Percentiles rank a stretch among this genome's conserved stretches.
phyloP scores from a whole-genome alignment of 176 grass and related monocot species.

The Oryza coarctata region DNA sequence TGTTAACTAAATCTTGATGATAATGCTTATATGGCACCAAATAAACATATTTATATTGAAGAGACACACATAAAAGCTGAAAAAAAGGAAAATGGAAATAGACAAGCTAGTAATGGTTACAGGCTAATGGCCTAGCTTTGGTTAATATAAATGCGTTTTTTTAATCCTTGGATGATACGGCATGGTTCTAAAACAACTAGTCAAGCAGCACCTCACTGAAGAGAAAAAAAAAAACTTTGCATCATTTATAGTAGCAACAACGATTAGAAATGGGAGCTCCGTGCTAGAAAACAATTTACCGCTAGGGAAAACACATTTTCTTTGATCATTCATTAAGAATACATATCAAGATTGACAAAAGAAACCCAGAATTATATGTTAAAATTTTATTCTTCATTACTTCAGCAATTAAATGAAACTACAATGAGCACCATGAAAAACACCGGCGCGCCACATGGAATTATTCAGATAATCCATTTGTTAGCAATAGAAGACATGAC shows the following conservation, averaged over 20 bases:
- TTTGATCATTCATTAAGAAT: not conserved
- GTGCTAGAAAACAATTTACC: not conserved
- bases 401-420: slow-evolving; percentile 25
- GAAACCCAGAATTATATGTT: not conserved
- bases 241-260: not conserved
- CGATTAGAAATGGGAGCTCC: not conserved
- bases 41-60: not conserved
- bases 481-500: not conserved
- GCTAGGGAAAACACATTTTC: not conserved
- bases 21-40: not conserved
- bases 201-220: not conserved
- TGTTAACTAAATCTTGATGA: not conserved
- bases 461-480: slow-evolving; percentile 4
- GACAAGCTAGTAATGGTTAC: not conserved
- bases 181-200: slow-evolving; percentile 9
- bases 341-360: not conserved
- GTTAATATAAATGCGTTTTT: not conserved
- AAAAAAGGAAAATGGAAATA: not conserved
- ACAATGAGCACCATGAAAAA: slow-evolving; percentile 8
- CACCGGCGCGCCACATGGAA: slow-evolving; percentile 4
- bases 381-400: not conserved
- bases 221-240: not conserved
- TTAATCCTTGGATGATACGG: not conserved
- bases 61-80: not conserved
- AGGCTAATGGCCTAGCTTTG: not conserved